These are phyloP conservation scores for Synchytrium microbalum DNA, from an alignment of 371 early-diverging fungal species.

Conservation along the genomic window DNA sequence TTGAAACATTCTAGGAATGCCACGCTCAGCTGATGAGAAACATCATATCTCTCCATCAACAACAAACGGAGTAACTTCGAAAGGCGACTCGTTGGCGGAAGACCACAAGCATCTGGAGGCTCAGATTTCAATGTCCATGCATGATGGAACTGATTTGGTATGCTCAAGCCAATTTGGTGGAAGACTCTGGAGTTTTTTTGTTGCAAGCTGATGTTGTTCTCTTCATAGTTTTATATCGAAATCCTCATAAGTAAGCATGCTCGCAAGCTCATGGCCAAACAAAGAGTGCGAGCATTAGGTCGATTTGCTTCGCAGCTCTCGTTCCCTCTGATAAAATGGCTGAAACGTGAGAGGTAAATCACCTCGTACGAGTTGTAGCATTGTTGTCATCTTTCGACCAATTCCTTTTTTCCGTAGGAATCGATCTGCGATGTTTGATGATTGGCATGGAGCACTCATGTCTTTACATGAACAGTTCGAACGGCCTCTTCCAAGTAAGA, in stretches of 20 bases:
- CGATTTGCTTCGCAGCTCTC: slow-evolving; percentile 22
- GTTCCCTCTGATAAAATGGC: slow-evolving; percentile 24
- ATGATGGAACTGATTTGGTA: not conserved
- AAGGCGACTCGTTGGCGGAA: not conserved
- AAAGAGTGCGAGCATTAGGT: slow-evolving; percentile 18
- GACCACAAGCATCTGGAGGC: not conserved
- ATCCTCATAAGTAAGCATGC: slow-evolving; percentile 30
- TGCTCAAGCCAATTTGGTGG: not conserved
- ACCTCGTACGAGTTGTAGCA: not conserved
- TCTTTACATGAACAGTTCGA: slow-evolving; percentile 29
- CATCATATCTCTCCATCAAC: not conserved
- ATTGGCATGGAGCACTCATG: slow-evolving; percentile 21
- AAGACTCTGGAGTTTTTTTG: not conserved
- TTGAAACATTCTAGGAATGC: too few species aligned
- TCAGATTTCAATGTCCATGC: slow-evolving; percentile 3
- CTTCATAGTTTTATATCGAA: slow-evolving; percentile 10
- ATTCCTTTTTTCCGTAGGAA: slow-evolving; percentile 10
- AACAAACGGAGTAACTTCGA: not conserved
- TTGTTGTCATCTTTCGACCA: not conserved
- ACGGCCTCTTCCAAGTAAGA: slow-evolving; percentile 25
- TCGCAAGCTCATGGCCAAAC: slow-evolving; percentile 15
- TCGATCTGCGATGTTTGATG: slow-evolving; percentile 12
- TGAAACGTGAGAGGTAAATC: slow-evolving; percentile 27
- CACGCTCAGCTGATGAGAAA: too few species aligned
- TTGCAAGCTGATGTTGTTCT: not conserved